Base-by-base conservation (phyloP, 2,329 filamentous ascomycete genomes). In the Claviceps paspali region DNA sequence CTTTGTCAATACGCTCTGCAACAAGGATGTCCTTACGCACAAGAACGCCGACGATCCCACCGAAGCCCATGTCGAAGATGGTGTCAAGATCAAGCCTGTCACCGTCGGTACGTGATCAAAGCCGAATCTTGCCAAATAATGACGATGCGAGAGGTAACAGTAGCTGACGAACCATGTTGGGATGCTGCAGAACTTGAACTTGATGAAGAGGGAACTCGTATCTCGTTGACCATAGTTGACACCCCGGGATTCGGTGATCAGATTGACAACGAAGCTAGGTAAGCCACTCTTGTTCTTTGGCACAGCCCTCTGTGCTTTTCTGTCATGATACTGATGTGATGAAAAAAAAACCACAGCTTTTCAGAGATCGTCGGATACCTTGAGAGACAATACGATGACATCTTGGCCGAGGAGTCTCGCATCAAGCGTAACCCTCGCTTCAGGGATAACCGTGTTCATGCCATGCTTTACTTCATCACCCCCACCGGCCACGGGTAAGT, bases 371-470 rank as follows among this genome's bases (percentile, higher is more conserved):
- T 94, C 50, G 88, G 87, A 50, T 95, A 93, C 66, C 83, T 98
- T 54, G 91, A 98, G 73, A 79, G 88, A 67, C 88, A 98, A 76
- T 96, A 96, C 64, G 91, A 98, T 64, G 87, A 96, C 61, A 96
- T 98, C 71, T 76, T 98, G 52, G 88, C 91, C 45, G 88, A 96
- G 68, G 91, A 98, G 70, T 96, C 91, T 54, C 85, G 91, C 70
- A 98, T 98, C 73, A 98, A 98, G 83, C 91, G 91, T 86, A 98
- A 98, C 70, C 91, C 91, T 52, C 80, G 91, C 56, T 98, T 98
- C 81, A 81, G 91, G 57, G 91, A 98, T 68, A 96, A 98, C 69
- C 84, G 91, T 68, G 85, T 98, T 34, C 91, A 98, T 58, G 91
- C 87, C 49, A 78, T 98, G 60, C 79, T 98, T 53, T 98, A 98